These are phyloP conservation scores for Leccinum rimulosum DNA, from an alignment of 768 basidiomycete species.

Conservation along the genomic window DNA sequence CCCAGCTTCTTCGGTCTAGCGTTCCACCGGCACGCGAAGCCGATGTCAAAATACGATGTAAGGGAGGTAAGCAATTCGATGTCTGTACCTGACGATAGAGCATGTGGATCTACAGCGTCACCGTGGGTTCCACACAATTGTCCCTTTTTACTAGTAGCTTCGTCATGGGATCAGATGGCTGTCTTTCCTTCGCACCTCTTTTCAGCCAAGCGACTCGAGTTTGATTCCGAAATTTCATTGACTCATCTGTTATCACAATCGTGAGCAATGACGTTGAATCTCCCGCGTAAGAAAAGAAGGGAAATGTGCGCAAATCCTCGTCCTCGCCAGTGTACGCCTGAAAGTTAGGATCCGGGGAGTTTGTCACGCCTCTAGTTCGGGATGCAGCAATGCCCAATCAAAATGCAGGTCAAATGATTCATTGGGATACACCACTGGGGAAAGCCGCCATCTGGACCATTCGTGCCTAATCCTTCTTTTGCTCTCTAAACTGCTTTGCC, in stretches of 20 bases:
- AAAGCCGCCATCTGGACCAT: not conserved
- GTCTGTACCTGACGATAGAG: not conserved
- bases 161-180: not conserved
- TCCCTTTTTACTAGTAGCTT: not conserved
- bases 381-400: not conserved
- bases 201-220: not conserved
- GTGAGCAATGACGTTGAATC: not conserved
- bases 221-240: no score
- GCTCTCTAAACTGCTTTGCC: constrained; percentile 48
- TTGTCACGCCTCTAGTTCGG: not conserved
- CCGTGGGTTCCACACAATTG: not conserved
- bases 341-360: not conserved
- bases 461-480: constrained; percentile 16
- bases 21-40: not conserved
- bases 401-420: not conserved
- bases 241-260: not conserved
- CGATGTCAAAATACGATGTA: not conserved
- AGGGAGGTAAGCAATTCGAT: not conserved
- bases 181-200: not conserved
- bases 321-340: not conserved
- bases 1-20: not conserved
- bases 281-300: not conserved
- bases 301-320: no score
- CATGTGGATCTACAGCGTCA: not conserved
- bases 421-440: not conserved